These are phyloP conservation scores for Beauveria sp. DNA, from an alignment of 2,329 filamentous ascomycete genomes.

Conservation along the genomic window DNA sequence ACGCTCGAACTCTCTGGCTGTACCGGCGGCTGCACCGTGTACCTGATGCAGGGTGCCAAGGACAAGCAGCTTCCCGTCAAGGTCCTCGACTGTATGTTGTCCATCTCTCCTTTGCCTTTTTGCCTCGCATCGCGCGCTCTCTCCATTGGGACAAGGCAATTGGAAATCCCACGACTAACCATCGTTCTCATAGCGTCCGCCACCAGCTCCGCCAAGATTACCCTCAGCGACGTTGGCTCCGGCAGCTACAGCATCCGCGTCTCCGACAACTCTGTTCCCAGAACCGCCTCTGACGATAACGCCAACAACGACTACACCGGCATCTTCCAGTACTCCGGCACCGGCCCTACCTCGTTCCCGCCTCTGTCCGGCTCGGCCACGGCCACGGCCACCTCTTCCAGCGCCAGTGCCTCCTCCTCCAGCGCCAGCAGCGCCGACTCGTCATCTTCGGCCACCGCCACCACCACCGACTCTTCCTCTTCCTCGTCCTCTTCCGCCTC, in stretches of 20 bases:
- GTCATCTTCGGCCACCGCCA: not conserved
- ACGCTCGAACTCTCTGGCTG: conserved; percentile 6
- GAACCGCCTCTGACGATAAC: not conserved
- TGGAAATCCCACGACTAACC: not conserved
- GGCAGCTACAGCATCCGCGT: conserved; percentile 9
- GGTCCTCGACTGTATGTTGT: not conserved
- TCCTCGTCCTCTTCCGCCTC: not conserved
- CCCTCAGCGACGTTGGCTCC: conserved; percentile 2
- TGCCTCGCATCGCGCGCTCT: no score
- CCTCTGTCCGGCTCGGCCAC: conserved; percentile 6
- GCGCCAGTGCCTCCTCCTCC: not conserved
- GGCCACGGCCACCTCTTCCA: not conserved
- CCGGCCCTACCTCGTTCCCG: conserved; percentile 9
- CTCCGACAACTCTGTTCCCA: conserved; percentile 3
- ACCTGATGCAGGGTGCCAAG: conserved; percentile 8
- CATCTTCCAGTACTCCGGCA: conserved; percentile 4
- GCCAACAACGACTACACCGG: conserved; percentile 4
- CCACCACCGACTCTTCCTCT: not conserved
- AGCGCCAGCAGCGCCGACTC: not conserved
- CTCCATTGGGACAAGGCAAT: no score
- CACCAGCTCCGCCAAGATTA: not conserved
- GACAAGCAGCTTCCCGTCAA: not conserved
- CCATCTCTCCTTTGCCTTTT: no score
- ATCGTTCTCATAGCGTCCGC: not conserved
- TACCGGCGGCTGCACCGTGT: not conserved